A percentile compares a stretch with the other conserved stretches of the same genome.
Evolutionary conservation across 176 grass and related monocot species (phyloP).

Genomic region (Otatea glauca): DNA sequence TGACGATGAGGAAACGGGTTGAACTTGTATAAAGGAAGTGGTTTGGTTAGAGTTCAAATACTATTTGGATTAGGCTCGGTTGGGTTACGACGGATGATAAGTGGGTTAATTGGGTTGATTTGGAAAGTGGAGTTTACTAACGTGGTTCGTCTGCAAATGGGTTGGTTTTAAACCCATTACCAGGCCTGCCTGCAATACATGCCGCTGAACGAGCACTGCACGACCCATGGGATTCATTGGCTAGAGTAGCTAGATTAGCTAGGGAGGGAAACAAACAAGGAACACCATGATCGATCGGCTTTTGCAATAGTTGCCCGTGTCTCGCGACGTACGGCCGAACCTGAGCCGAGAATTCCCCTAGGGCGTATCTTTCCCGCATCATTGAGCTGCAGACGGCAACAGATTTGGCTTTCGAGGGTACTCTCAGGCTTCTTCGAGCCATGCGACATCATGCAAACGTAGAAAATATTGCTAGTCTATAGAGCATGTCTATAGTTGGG

Average conservation of each 20-base stretch:
- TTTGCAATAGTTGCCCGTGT: slow-evolving; percentile 24
- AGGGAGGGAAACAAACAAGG: not conserved
- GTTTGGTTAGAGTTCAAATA: too few species aligned
- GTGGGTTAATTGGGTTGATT: too few species aligned
- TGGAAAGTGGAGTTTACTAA: too few species aligned
- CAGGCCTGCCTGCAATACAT: not conserved
- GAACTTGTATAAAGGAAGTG: too few species aligned
- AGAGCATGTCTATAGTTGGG: not conserved
- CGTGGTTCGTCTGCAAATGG: too few species aligned
- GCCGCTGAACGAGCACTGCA: slow-evolving; percentile 17
- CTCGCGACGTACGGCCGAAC: slow-evolving; percentile 37
- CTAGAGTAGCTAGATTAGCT: not conserved
- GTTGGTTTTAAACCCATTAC: too few species aligned
- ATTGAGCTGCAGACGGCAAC: not conserved
- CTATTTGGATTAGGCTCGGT: too few species aligned
- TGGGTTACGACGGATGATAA: too few species aligned
- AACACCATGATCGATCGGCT: not conserved
- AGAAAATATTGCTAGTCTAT: not conserved
- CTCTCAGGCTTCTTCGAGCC: not conserved
- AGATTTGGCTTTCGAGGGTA: slow-evolving; percentile 15
- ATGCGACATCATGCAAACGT: slow-evolving; percentile 19
- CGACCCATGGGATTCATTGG: slow-evolving; percentile 38
- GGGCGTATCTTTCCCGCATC: slow-evolving; percentile 40
- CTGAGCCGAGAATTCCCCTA: not conserved
- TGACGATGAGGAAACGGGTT: too few species aligned